These are phyloP conservation scores for Penicillium sp. DNA, from an alignment of 2,329 filamentous ascomycete species.

Conservation along the genomic window DNA sequence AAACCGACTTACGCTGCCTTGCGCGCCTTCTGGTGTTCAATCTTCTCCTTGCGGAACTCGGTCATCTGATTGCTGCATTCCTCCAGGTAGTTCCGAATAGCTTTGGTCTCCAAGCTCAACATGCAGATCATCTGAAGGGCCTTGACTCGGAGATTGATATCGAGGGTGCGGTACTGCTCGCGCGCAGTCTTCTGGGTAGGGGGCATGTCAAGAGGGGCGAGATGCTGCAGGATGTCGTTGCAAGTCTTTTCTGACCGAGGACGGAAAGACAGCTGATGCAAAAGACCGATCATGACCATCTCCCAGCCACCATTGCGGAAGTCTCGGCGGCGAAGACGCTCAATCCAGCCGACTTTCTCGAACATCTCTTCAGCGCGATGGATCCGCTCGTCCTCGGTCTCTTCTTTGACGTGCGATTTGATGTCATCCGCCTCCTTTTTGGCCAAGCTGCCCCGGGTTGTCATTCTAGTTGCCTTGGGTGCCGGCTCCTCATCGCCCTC, in stretches of 20 bases:
- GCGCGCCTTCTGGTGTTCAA: constrained; percentile 80
- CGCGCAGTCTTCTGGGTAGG: constrained; percentile 72
- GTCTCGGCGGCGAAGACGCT: constrained; percentile 76
- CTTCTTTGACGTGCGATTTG: constrained; percentile 56
- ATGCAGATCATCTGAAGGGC: constrained; percentile 83
- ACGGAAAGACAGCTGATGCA: constrained; percentile 79
- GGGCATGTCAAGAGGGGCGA: constrained; percentile 76
- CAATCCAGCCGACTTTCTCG: constrained; percentile 74
- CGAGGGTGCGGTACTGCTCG: constrained; percentile 69
- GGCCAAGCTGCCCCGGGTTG: constrained; percentile 80
- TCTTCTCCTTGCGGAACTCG: constrained; percentile 89
- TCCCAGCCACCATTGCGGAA: constrained; percentile 91
- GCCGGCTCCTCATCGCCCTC: constrained; percentile 58
- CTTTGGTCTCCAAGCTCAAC: constrained; percentile 80
- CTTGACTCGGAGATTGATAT: constrained; percentile 78
- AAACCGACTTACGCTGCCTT: constrained; percentile 54
- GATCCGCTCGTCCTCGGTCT: constrained; percentile 34
- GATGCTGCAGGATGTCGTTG: constrained; percentile 72
- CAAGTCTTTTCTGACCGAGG: constrained; percentile 68
- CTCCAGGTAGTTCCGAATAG: constrained; percentile 83
- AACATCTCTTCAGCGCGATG: constrained; percentile 71
- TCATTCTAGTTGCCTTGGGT: constrained; percentile 65
- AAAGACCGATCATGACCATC: constrained; percentile 78
- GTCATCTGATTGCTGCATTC: constrained; percentile 95
- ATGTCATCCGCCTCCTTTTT: constrained; percentile 73